Evolutionary conservation across 2,329 filamentous ascomycete genomes (phyloP), one percentile per base, ranked within the genome.

Genomic region (Aureobasidium sp.): DNA sequence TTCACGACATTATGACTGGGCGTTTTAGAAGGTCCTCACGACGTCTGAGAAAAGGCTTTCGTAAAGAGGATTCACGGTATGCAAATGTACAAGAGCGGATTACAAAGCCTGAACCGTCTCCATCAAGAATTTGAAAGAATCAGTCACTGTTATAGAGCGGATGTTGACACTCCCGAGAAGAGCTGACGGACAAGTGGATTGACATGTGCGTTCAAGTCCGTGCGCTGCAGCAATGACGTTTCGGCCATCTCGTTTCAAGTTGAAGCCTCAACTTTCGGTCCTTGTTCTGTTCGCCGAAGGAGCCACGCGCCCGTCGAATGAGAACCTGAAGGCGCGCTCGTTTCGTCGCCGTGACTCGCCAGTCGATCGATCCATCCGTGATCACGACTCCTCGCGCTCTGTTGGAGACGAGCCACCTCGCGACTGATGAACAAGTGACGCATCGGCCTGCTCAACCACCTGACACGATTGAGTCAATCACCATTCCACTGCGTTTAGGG

Each of bases 391-490:
- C 29, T 49, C 44, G 44, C 44, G 25, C 44, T 34, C 29, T 20
- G 47, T 22, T 25, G 31, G 9, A 29, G 15, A 14, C 20, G 3
- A 8, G 11, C 20, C 31, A 48, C 42, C 42, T 48, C 25, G 45
- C 25, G 25, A 29, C 14, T 48, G 45, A 25, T 25, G 31, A 37
- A 27, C 49, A 56, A 36, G 42, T 59, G 45, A 51, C 34, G 57
- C 57, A 60, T 25, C 25, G 45, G 27, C 42, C 31, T 48, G 20
- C 55, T 48, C 34, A 25, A 60, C 57, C 57, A 60, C 57, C 57
- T 60, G 57, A 60, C 45, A 37, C 45, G 36, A 59, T 37, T 42
- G 55, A 59, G 42, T 59, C 55, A 59, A 59, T 59, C 55, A 59
- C 55, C 42, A 47, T 59, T 48, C 27, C 22, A 5, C 20, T 17